Evolutionary conservation across 2,329 filamentous ascomycete species (phyloP).

Genomic region (Colletotrichum godetiae): DNA sequence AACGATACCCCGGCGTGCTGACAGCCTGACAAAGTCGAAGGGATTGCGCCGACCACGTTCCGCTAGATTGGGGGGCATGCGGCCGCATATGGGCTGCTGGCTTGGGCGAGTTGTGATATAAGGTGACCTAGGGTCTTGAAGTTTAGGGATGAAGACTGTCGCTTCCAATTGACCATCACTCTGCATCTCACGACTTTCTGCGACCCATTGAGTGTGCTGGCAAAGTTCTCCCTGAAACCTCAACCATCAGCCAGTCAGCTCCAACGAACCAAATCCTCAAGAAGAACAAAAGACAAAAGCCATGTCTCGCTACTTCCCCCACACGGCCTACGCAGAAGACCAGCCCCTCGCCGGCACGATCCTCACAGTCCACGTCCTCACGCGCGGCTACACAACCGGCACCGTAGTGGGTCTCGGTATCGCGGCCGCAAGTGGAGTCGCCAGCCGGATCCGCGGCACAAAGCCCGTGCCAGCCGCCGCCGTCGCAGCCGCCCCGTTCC

Average conservation of each 20-base stretch:
- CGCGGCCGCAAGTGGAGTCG: conserved; percentile 46
- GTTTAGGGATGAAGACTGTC: too few species aligned
- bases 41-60: conserved; percentile 5
- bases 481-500: not conserved
- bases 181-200: not conserved
- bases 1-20: conserved; percentile 2
- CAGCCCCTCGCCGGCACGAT: conserved; percentile 66
- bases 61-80: not conserved
- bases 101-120: not conserved
- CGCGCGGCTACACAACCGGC: conserved; percentile 65
- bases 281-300: too few species aligned
- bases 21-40: conserved; percentile 24
- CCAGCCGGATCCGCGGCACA: conserved; percentile 41
- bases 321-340: conserved; percentile 71
- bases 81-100: not conserved
- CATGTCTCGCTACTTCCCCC: conserved; percentile 68
- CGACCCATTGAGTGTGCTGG: too few species aligned
- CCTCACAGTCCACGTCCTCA: conserved; percentile 69
- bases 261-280: not conserved
- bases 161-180: not conserved
- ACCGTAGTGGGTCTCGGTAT: conserved; percentile 58
- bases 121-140: not conserved
- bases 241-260: not conserved
- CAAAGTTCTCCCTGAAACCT: too few species aligned
- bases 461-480: not conserved